Evolutionary conservation across 1,284 basidiomycete species (phyloP).

Genomic region (Erythrobasidium hasegawianum): DNA sequence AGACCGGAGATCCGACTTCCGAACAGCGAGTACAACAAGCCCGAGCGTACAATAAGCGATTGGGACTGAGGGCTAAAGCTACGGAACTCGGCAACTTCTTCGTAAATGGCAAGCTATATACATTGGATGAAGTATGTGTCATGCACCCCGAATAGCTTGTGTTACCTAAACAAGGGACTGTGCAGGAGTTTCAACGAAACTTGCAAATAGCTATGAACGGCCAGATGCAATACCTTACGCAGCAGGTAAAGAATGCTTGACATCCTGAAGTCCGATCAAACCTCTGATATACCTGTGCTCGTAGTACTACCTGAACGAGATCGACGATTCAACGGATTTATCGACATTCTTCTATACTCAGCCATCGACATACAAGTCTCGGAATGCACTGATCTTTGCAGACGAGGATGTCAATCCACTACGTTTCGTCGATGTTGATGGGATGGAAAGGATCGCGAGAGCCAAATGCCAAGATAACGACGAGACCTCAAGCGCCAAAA

Average conservation of each 20-base stretch:
- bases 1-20: slow-evolving; percentile 41
- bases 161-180: no score
- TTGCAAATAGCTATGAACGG: slow-evolving; percentile 62
- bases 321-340: slow-evolving; percentile 61
- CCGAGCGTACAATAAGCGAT: no score
- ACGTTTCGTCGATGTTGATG: slow-evolving; percentile 53
- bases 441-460: not conserved
- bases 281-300: slow-evolving; percentile 55
- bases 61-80: slow-evolving; percentile 27
- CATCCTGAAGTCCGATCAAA: no score
- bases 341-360: slow-evolving; percentile 84
- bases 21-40: no score
- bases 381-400: slow-evolving; percentile 69
- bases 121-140: slow-evolving; percentile 64
- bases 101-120: slow-evolving; percentile 78
- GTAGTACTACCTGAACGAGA: slow-evolving; percentile 56
- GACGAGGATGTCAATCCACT: slow-evolving; percentile 54
- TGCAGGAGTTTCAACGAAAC: slow-evolving; percentile 61
- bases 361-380: slow-evolving; percentile 62
- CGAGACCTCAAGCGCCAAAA: slow-evolving; percentile 46
- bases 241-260: no score
- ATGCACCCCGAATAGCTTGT: not conserved
- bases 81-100: slow-evolving; percentile 55
- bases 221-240: slow-evolving; percentile 67
- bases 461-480: slow-evolving; percentile 55